phyloP scores from a whole-genome alignment of 2,329 filamentous ascomycete species.

The Claviceps sp. region DNA sequence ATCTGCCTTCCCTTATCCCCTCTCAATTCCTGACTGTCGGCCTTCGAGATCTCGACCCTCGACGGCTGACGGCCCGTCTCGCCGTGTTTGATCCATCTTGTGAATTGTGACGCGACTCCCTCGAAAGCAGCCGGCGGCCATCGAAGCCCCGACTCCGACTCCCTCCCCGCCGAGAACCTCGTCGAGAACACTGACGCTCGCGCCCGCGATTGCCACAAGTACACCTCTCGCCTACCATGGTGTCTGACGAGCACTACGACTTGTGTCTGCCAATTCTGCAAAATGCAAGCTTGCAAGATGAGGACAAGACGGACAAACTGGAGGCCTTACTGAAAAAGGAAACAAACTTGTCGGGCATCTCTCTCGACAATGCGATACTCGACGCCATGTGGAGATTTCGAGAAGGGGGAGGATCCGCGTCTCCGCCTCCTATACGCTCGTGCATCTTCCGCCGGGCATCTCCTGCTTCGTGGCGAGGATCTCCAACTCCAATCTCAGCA shows the following conservation, averaged over 20 bases:
- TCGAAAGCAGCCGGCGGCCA: background rate
- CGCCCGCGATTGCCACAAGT: background rate
- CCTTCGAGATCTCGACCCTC: background rate
- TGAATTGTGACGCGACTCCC: background rate
- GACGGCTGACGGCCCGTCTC: background rate
- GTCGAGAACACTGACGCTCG: background rate
- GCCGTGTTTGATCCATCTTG: background rate
- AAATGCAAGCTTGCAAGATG: slow-evolving; percentile 71
- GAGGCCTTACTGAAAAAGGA: slow-evolving; percentile 75
- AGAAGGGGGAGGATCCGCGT: slow-evolving; percentile 51
- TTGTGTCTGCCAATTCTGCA: slow-evolving; percentile 80
- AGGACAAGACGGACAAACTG: slow-evolving; percentile 86
- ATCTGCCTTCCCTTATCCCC: background rate
- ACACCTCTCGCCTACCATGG: slow-evolving; percentile 43
- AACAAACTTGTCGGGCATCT: slow-evolving; percentile 59
- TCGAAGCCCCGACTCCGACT: background rate
- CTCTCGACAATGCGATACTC: slow-evolving; percentile 79
- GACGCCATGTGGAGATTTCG: slow-evolving; percentile 83
- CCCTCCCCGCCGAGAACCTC: background rate
- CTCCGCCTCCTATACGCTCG: slow-evolving; percentile 75
- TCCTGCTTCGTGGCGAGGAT: slow-evolving; percentile 83
- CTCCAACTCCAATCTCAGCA: slow-evolving; percentile 66
- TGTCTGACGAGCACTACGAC: slow-evolving; percentile 86
- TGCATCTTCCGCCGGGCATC: slow-evolving; percentile 83
- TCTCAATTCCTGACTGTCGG: background rate